Evolutionary conservation across 2,329 filamentous ascomycete genomes (phyloP), one percentile per base, ranked within the genome.

Genomic region (Aspergillus carbonarius): DNA sequence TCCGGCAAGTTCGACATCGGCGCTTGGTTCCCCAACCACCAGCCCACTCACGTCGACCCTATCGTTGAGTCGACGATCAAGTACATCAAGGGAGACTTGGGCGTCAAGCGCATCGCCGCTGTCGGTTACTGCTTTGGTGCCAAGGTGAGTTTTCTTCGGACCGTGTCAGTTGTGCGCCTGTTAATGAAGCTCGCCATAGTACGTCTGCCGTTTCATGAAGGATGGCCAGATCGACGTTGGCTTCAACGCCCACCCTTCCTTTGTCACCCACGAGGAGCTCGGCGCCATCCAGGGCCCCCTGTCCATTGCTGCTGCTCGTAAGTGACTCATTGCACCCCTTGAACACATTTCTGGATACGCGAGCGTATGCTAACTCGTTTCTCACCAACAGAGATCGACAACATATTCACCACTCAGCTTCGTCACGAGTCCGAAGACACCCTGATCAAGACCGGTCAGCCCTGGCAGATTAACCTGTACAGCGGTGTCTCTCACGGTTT

Each of bases 381-480:
- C 18, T 52, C 13, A 32, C 25, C 34, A 9, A 40, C 80, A 65
- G 85, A 90, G 78, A 85, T 79, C 20, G 88, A 90, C 70, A n/a
- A 60, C 13, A 87, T 89, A 72, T 90, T 90, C 79, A 82, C 87
- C 1, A 66, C 78, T 12, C 80, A 88, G 68, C 83, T 86, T 75
- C 83, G 88, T 57, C 82, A 88, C 78, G 78, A 84, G 70, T 85
- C 83, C 9, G 88, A 90, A 73, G 80, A 76, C n/a, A 86, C 87
- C 59, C 81, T 90, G 46, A 76, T 77, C 58, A 79, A 85, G 71
- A 78, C 77, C 3, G 81, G 81, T 30, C 75, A 81, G 51, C 84
- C 85, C 20, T 95, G 90, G 76, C 90, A 96, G 77, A 88, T 95
- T 72, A 90, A 83, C 73, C 79, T 96, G 8, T 95, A 85, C 80